Evolutionary conservation across 331 rosid species (phyloP), one percentile per base, ranked within the genome.

Genomic region (Acacia concinna): DNA sequence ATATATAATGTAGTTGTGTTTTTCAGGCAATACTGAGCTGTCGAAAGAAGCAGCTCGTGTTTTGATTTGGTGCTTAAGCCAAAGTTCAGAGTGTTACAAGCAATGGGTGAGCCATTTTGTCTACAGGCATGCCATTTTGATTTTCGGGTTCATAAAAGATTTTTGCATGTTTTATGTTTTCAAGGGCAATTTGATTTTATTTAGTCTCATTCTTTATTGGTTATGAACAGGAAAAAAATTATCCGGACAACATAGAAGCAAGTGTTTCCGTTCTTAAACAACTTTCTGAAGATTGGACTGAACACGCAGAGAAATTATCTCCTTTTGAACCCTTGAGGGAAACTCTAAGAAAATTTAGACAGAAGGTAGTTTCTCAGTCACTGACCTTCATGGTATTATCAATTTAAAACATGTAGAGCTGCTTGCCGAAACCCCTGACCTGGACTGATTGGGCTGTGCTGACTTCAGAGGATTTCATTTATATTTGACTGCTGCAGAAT

Each of bases 281-380:
- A 85, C 89, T 95, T 74, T 82, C 86, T 75, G 86, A 85, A 32
- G 91, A 89, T 38, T 92, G 97, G 97, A 95, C 86, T 83, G 86
- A 80, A 46, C 85, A n/a, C 30, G 87, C 97, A 57, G 57, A 79
- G 47, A 87, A 91, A 78, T 88, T 87, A 77, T 67, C 86, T 85
- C 85, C 92, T 41, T 83, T 79, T 62, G 96, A 91, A 60, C 81
- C 86, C 28, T 82, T 95, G 73, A 91, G 91, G 88, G 97, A 92
- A 40, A 75, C 92, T 46, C 75, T 95, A 4, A 93, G 82, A 83
- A 85, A 74, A 64, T 87, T 92, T 68, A 87, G 84, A 88, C 92
- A 78, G 75, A 92, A 86, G 97, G 99, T 92, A 87, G 73, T 46
- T 79, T 66, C 76, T 49, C 63, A 46, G 71, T 65, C 77, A 64